phyloP scores from a whole-genome alignment of 306 rosid species.

The Canavalia ensiformis region DNA sequence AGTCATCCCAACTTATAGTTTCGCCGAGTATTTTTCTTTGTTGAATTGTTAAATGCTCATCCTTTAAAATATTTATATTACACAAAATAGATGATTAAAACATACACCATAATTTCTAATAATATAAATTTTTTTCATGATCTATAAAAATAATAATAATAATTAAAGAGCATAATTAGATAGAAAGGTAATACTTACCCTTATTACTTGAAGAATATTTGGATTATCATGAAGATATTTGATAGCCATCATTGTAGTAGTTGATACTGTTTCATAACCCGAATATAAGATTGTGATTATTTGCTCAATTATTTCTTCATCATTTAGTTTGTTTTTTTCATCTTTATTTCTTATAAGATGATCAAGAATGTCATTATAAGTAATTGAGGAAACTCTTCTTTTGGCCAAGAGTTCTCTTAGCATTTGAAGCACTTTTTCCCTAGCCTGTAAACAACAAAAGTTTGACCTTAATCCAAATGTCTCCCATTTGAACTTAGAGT shows the following conservation, averaged over 20 bases:
- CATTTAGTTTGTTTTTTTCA: conserved; percentile 57
- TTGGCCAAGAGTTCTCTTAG: conserved; percentile 58
- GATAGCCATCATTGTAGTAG: conserved; percentile 87
- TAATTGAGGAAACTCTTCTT: conserved; percentile 61
- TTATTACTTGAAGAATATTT: conserved; percentile 61
- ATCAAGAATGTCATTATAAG: conserved; percentile 66
- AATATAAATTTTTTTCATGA: too few species aligned
- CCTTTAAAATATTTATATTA: conserved; percentile 46
- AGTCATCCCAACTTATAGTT: conserved; percentile 69
- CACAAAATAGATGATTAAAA: conserved; percentile 3
- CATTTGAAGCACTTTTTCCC: conserved; percentile 57
- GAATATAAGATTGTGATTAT: conserved; percentile 74
- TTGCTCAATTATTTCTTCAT: conserved; percentile 77
- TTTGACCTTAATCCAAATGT: not conserved
- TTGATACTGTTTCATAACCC: conserved; percentile 90
- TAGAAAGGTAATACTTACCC: conserved; percentile 50
- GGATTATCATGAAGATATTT: conserved; percentile 83
- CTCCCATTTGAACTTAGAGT: not conserved
- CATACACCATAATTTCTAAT: not conserved
- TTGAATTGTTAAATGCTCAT: conserved; percentile 74
- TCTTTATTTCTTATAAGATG: conserved; percentile 58
- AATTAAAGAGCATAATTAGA: not conserved
- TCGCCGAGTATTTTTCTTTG: conserved; percentile 61
- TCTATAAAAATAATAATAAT: too few species aligned
- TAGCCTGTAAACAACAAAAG: conserved; percentile 53